Evolutionary conservation across 148 eudicot species (phyloP).

Genomic region (Fallopia convolvulus): DNA sequence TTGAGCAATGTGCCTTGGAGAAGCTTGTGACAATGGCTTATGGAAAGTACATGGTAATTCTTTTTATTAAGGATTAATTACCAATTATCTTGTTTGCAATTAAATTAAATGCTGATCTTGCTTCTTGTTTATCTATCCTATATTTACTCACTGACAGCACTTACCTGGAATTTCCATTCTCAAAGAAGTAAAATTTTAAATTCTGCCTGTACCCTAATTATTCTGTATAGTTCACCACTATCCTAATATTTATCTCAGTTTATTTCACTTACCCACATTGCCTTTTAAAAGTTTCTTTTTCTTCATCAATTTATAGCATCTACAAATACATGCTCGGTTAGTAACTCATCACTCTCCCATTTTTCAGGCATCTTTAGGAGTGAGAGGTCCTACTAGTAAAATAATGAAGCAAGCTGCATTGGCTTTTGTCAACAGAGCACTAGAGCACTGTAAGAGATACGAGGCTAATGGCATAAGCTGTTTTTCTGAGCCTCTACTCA

Average conservation of each 20-base stretch:
- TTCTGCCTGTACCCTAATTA: neutral
- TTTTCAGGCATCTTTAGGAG: constrained; percentile 34
- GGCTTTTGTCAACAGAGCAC: constrained; percentile 41
- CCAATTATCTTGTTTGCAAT: constrained; percentile 12
- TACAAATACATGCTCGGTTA: neutral
- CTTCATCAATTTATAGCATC: neutral
- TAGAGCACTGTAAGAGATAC: constrained; percentile 37
- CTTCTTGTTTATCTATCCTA: neutral
- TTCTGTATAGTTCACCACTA: neutral
- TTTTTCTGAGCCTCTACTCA: constrained; percentile 41
- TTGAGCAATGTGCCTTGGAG: constrained; percentile 49
- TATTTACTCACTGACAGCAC: neutral
- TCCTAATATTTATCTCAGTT: neutral
- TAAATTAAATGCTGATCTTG: neutral
- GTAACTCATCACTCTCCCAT: neutral
- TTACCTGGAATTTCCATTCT: neutral
- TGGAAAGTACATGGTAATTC: constrained; percentile 58
- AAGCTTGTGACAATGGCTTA: constrained; percentile 52
- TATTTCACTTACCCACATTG: neutral
- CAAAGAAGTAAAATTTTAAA: neutral
- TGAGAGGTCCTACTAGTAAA: constrained; percentile 42
- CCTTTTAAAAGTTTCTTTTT: neutral
- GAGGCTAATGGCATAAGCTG: constrained; percentile 53
- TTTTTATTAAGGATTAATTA: neutral
- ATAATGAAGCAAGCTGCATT: constrained; percentile 56